phyloP scores from a whole-genome alignment of 75 land plant species.

The Cunninghamia lanceolata region DNA sequence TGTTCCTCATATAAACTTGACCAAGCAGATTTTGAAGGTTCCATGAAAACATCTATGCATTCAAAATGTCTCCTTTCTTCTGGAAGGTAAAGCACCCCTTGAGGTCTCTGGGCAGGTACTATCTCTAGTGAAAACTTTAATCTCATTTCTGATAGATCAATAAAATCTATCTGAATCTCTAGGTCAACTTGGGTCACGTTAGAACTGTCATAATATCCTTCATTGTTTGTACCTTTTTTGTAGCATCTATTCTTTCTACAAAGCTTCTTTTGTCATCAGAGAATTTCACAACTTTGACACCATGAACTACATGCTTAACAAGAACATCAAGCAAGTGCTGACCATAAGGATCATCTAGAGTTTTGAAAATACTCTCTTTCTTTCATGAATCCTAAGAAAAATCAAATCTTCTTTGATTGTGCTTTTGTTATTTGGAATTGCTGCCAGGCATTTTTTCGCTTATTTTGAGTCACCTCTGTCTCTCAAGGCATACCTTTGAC shows the following conservation, averaged over 20 bases:
- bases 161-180: no score
- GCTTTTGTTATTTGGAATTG: constrained; percentile 95
- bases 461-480: constrained; percentile 89
- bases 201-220: no score
- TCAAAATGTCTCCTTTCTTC: constrained; percentile 77
- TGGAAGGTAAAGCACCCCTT: constrained; percentile 85
- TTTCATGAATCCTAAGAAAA: constrained; percentile 90
- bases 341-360: constrained; percentile 94
- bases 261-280: no score
- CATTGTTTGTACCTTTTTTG: no score
- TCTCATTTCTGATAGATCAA: constrained; percentile 82
- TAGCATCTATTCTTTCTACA: no score
- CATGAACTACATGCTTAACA: no score
- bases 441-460: constrained; percentile 99
- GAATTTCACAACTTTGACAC: no score
- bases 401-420: constrained; percentile 87
- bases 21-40: constrained; percentile 88
- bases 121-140: constrained; percentile 77
- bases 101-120: constrained; percentile 83
- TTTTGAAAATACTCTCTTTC: constrained; percentile 98
- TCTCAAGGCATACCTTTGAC: constrained; percentile 81
- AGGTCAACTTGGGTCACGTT: no score
- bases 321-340: no score
- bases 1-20: constrained; percentile 94
- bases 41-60: constrained; percentile 82